phyloP scores from a whole-genome alignment of 441 rosid genomes.

The Arabidopsis hybrid region DNA sequence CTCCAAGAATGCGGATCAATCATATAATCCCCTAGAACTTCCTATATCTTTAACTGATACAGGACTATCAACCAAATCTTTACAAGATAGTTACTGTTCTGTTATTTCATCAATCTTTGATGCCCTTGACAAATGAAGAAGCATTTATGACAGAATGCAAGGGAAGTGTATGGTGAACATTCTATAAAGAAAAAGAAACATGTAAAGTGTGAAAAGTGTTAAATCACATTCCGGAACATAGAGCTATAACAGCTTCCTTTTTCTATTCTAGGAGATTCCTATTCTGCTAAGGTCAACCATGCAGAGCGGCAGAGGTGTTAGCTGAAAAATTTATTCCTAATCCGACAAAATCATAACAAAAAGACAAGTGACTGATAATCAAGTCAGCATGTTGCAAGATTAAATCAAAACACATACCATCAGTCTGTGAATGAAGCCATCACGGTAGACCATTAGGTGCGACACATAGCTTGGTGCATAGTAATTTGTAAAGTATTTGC shows the following conservation, averaged over 20 bases:
- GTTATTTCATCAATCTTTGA: neutral
- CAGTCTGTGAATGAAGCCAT: constrained; percentile 72
- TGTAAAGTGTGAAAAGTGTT: neutral
- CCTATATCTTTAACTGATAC: neutral
- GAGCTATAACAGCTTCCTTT: constrained; percentile 4
- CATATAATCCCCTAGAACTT: constrained; percentile 7
- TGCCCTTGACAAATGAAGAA: constrained; percentile 12
- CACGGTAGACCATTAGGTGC: constrained; percentile 82
- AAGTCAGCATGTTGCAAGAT: constrained; percentile 23
- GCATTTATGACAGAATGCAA: neutral
- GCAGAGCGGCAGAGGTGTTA: neutral
- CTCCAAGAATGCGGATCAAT: constrained; percentile 12
- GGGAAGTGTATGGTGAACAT: neutral
- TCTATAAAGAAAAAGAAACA: neutral
- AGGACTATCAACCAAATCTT: neutral
- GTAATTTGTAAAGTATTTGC: constrained; percentile 70
- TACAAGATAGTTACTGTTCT: neutral
- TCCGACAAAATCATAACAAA: constrained; percentile 13
- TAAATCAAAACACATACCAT: constrained; percentile 60
- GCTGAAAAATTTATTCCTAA: constrained; percentile 1
- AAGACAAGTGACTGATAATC: constrained; percentile 21
- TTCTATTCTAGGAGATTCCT: constrained; percentile 1
- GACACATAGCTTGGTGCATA: constrained; percentile 81
- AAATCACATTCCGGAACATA: neutral
- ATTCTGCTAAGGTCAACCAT: constrained; percentile 11